Conservation (phyloP, 2,329 filamentous ascomycete species). For the Grosmannia penicillata region DNA sequence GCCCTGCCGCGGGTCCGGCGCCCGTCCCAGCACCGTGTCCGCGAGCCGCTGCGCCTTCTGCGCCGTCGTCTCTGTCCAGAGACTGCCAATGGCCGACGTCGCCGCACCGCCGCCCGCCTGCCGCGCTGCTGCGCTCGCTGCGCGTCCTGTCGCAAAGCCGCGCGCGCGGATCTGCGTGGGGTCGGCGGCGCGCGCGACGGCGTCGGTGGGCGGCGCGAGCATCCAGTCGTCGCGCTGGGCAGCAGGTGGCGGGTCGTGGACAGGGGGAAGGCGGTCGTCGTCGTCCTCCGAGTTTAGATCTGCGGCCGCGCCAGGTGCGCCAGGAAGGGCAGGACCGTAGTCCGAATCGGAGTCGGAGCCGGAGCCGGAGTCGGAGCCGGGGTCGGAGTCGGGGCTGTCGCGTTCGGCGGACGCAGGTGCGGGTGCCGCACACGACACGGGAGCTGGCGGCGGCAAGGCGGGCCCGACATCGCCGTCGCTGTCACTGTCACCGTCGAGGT, state of each 20-base stretch:
- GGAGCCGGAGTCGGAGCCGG: conserved; percentile 19
- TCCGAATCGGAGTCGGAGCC: conserved; percentile 32
- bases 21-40: conserved; percentile 68
- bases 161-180: conserved; percentile 71
- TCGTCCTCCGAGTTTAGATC: conserved; percentile 15
- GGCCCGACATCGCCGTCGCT: conserved; percentile 22
- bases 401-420: neutral
- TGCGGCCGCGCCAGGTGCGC: conserved; percentile 22
- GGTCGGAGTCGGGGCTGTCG: conserved; percentile 20
- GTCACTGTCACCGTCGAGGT: conserved; percentile 15
- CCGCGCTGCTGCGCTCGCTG: conserved; percentile 14
- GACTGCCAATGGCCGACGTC: conserved; percentile 37
- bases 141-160: conserved; percentile 59
- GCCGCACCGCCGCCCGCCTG: conserved; percentile 8
- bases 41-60: conserved; percentile 70
- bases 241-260: conserved; percentile 17
- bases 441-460: neutral
- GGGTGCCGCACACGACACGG: too few relatives aligned
- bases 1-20: conserved; percentile 29
- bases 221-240: conserved; percentile 72
- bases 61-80: conserved; percentile 88
- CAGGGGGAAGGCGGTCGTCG: conserved; percentile 24
- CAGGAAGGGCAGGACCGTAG: conserved; percentile 46
- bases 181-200: conserved; percentile 49
- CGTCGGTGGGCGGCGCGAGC: conserved; percentile 50